phyloP scores from a whole-genome alignment of 495 filamentous ascomycete genomes.

The Tuber brumale region DNA sequence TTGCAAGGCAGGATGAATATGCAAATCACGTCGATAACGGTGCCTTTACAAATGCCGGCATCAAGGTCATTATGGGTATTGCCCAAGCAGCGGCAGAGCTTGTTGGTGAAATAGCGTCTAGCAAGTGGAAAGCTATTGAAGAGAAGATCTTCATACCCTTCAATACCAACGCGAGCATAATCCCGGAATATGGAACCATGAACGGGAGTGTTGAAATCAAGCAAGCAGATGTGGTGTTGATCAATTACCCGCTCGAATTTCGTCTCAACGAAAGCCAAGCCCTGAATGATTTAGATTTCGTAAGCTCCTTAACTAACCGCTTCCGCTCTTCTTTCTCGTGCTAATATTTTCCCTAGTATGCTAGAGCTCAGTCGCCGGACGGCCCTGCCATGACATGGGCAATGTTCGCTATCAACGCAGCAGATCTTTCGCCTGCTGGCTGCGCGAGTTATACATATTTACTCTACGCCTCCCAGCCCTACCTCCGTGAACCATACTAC shows the following conservation, averaged over 20 bases:
- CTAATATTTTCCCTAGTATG: constrained; percentile 44
- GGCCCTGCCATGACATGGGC: constrained; percentile 60
- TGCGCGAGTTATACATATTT: constrained; percentile 55
- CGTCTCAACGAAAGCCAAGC: constrained; percentile 40
- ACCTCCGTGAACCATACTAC: constrained; percentile 53
- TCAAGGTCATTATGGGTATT: constrained; percentile 52
- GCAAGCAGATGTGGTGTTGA: constrained; percentile 55
- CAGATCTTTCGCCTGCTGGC: constrained; percentile 50
- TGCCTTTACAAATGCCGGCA: constrained; percentile 65
- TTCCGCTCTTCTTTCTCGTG: not conserved
- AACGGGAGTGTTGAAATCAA: constrained; percentile 54
- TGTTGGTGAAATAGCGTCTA: constrained; percentile 51
- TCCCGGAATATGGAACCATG: constrained; percentile 60
- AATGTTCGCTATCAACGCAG: constrained; percentile 52
- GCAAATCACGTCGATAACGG: constrained; percentile 66
- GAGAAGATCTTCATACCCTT: constrained; percentile 50
- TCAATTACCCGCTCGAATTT: constrained; percentile 53
- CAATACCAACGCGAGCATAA: constrained; percentile 53
- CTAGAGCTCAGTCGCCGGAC: constrained; percentile 52
- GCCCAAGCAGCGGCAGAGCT: constrained; percentile 54
- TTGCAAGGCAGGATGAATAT: constrained; percentile 55
- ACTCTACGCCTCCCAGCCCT: constrained; percentile 50
- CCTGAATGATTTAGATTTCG: constrained; percentile 49
- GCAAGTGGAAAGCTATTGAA: constrained; percentile 52
- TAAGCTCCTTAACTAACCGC: constrained; percentile 15